phyloP scores from a whole-genome alignment of 2,329 filamentous ascomycete genomes.

The Leptographium radiaticola region DNA sequence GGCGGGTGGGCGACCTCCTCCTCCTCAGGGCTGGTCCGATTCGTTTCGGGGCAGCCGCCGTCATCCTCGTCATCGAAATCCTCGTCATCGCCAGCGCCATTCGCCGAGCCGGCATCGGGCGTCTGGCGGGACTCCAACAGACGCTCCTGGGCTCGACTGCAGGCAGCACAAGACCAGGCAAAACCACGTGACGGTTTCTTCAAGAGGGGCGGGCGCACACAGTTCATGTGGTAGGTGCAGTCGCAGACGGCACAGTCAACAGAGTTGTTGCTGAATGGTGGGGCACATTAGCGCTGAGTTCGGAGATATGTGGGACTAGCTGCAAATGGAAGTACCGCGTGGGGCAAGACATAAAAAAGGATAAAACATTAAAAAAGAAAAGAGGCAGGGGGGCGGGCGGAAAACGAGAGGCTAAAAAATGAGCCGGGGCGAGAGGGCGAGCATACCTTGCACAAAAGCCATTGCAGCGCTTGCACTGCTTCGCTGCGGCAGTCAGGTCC shows the following conservation, averaged over 20 bases:
- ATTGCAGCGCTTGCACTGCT: slow-evolving; percentile 86
- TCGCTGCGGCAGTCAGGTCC: slow-evolving; percentile 89
- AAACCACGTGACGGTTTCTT: slow-evolving; percentile 97
- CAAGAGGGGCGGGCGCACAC: slow-evolving; percentile 77
- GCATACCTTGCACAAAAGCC: slow-evolving; percentile 83
- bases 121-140: slow-evolving; percentile 85
- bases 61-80: slow-evolving; percentile 62
- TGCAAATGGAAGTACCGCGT: slow-evolving; percentile 5
- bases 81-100: slow-evolving; percentile 51
- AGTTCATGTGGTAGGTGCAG: slow-evolving; percentile 97
- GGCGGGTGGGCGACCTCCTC: slow-evolving; percentile 40
- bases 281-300: slow-evolving; percentile 10
- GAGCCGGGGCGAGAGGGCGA: background rate
- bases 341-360: slow-evolving; percentile 9
- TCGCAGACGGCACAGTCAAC: slow-evolving; percentile 94
- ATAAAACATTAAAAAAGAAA: slow-evolving; percentile 4
- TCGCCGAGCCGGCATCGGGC: slow-evolving; percentile 34
- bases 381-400: background rate
- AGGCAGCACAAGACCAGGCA: slow-evolving; percentile 93
- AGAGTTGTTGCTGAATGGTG: slow-evolving; percentile 60
- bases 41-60: slow-evolving; percentile 40
- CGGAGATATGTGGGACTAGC: slow-evolving; percentile 8
- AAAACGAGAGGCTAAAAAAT: background rate
- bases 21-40: slow-evolving; percentile 50
- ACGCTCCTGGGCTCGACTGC: slow-evolving; percentile 88